phyloP scores from a whole-genome alignment of 306 rosid species.

The Quercus engelmannii region DNA sequence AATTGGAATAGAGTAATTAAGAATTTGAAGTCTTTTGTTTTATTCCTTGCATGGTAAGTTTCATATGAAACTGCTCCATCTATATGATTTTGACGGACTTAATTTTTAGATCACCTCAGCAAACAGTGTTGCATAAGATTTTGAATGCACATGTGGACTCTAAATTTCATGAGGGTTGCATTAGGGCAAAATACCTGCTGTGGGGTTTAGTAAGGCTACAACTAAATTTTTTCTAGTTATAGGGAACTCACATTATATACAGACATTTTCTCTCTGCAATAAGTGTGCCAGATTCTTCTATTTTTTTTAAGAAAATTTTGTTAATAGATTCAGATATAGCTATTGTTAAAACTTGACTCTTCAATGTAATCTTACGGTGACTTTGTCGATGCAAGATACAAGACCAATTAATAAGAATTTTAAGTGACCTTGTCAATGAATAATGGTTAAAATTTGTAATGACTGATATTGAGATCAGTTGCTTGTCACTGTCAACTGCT shows the following conservation, averaged over 20 bases:
- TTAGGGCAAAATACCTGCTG: neutral
- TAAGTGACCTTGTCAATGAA: neutral
- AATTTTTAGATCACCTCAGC: neutral
- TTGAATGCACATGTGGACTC: neutral
- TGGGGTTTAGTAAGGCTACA: neutral
- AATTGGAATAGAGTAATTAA: neutral
- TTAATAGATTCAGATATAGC: neutral
- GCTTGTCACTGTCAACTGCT: slow-evolving; percentile 16
- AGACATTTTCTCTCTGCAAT: neutral
- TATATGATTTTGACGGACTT: neutral
- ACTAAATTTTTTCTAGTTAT: neutral
- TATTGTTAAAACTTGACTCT: neutral
- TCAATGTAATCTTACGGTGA: neutral
- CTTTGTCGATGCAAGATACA: neutral
- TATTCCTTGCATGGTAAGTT: neutral
- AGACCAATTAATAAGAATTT: neutral
- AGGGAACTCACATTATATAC: neutral
- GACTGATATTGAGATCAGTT: neutral
- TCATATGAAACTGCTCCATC: neutral
- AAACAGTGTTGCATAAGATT: neutral
- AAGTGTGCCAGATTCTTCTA: neutral
- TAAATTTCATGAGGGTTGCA: neutral
- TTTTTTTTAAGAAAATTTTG: neutral
- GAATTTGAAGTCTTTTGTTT: neutral
- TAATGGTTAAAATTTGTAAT: neutral